Conservation (phyloP, 768 basidiomycete species). For the Termitomyces sp. region DNA sequence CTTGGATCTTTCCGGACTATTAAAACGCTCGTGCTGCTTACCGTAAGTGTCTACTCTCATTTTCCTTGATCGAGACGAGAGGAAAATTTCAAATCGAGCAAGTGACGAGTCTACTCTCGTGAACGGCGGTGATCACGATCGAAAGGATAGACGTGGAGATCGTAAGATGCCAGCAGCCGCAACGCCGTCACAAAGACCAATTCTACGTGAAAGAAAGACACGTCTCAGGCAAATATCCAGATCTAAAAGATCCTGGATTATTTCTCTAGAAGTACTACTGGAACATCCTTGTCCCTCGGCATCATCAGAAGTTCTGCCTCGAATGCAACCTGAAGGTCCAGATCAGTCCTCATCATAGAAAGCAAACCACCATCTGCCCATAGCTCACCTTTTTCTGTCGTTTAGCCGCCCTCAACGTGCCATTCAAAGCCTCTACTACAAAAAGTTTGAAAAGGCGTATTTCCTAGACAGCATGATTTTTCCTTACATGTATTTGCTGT, state of each 20-base stretch:
- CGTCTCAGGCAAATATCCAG: neutral
- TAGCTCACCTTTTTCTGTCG: slow-evolving; percentile 41
- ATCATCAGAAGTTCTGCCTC: slow-evolving; percentile 49
- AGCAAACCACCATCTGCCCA: neutral
- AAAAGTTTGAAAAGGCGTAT: neutral
- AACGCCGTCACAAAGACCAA: neutral
- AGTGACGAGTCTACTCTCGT: no score
- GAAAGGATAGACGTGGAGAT: neutral
- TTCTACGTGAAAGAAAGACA: neutral
- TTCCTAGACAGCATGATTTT: no score
- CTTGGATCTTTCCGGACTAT: neutral
- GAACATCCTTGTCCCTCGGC: slow-evolving; percentile 49
- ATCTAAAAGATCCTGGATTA: neutral
- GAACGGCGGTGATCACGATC: no score
- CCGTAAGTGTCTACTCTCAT: neutral
- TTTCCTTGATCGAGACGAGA: neutral
- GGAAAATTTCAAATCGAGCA: neutral
- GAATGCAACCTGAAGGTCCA: slow-evolving; percentile 36
- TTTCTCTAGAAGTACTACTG: slow-evolving; percentile 38
- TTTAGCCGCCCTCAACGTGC: slow-evolving; percentile 45
- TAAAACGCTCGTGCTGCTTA: neutral
- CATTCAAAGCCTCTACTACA: slow-evolving; percentile 49
- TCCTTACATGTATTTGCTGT: slow-evolving; percentile 44
- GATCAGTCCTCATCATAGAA: neutral
- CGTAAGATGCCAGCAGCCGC: neutral